Percentiles rank a stretch among this genome's conserved stretches.
Conservation (phyloP, 2,329 filamentous ascomycete species). For the Nigrospora oryzae region DNA sequence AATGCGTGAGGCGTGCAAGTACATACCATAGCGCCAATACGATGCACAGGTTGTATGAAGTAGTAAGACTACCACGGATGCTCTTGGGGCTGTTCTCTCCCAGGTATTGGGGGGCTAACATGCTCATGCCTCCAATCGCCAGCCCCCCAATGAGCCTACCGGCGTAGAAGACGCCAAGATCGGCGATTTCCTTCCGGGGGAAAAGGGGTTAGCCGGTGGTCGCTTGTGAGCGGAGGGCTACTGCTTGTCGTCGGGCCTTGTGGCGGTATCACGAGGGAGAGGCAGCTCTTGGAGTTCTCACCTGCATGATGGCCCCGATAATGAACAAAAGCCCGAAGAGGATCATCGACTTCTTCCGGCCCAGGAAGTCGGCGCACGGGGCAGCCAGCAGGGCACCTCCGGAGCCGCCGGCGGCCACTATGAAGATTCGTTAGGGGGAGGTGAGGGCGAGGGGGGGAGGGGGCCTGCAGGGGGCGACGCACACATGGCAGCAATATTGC, state of each 20-base stretch:
- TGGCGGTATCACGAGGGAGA: no score
- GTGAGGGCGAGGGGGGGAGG: background rate
- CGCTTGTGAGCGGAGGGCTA: no score
- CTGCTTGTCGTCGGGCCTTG: no score
- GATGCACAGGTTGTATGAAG: constrained; percentile 30
- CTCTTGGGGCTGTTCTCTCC: constrained; percentile 30
- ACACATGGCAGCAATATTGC: constrained; percentile 24
- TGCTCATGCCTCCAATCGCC: constrained; percentile 24
- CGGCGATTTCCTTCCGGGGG: constrained; percentile 16
- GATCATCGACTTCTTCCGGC: constrained; percentile 24
- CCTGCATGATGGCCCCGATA: constrained; percentile 22
- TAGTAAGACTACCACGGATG: constrained; percentile 28
- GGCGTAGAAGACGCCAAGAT: constrained; percentile 24
- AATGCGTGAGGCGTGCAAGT: no score
- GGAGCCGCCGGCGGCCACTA: constrained; percentile 25
- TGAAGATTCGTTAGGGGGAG: background rate
- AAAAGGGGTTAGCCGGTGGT: background rate
- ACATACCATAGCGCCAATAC: constrained; percentile 18
- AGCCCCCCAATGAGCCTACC: constrained; percentile 27
- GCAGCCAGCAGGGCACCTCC: constrained; percentile 26
- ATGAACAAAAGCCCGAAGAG: constrained; percentile 22
- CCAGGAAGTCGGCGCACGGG: constrained; percentile 25
- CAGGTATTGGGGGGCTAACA: constrained; percentile 30
- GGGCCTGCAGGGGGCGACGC: constrained; percentile 2
- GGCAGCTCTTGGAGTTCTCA: background rate